Evolutionary conservation across 805 yeast species (phyloP).

Genomic region (Hyphopichia homilentoma): DNA sequence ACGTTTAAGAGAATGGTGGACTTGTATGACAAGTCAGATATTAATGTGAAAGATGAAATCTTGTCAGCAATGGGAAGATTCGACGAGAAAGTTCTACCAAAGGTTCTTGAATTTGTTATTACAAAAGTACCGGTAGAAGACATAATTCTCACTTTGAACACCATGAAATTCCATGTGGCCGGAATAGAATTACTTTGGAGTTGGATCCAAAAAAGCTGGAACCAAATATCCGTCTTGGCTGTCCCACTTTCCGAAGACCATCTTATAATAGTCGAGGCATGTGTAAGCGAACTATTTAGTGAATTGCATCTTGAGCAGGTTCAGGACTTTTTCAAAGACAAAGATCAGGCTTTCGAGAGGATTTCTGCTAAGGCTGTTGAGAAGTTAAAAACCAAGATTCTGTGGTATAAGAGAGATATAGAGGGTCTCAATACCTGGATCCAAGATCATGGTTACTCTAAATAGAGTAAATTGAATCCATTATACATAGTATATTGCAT

Average conservation of each 20-base stretch:
- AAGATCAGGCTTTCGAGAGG: slow-evolving; percentile 59
- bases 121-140: slow-evolving; percentile 67
- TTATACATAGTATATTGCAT: too few relatives aligned
- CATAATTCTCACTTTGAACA: slow-evolving; percentile 71
- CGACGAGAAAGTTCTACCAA: slow-evolving; percentile 48
- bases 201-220: slow-evolving; percentile 78
- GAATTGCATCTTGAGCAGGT: slow-evolving; percentile 50
- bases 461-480: too few relatives aligned
- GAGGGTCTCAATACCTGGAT: too few relatives aligned
- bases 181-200: slow-evolving; percentile 71
- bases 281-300: slow-evolving; percentile 60
- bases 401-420: too few relatives aligned
- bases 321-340: slow-evolving; percentile 46
- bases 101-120: slow-evolving; percentile 53
- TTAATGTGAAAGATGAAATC: slow-evolving; percentile 68
- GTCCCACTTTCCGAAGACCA: slow-evolving; percentile 75
- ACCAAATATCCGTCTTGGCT: slow-evolving; percentile 63
- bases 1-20: slow-evolving; percentile 61
- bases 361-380: slow-evolving; percentile 51
- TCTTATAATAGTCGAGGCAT: slow-evolving; percentile 67
- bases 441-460: too few relatives aligned
- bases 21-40: slow-evolving; percentile 57
- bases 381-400: too few relatives aligned
- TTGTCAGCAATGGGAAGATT: slow-evolving; percentile 67
- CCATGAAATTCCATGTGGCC: slow-evolving; percentile 55